Evolutionary conservation across 2,329 filamentous ascomycete genomes (phyloP), one percentile per base, ranked within the genome.

Genomic region (Monilinia laxa): DNA sequence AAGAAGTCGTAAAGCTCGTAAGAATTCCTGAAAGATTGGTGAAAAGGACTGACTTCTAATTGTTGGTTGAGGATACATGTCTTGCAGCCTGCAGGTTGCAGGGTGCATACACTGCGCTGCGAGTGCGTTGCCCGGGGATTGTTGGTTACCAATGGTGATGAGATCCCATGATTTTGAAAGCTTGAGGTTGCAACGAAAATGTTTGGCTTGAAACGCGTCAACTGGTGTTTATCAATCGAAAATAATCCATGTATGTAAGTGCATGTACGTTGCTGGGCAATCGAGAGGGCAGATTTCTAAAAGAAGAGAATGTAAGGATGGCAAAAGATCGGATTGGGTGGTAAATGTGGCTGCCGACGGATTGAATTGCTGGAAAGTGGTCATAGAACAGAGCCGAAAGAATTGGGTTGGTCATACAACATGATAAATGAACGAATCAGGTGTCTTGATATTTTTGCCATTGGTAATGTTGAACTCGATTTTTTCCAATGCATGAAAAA

Each of bases 131-230:
- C 52, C 52, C 35, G 16, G 38, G 62, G 52, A 47, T 31, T 47
- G 40, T 31, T 57, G 40, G 62, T 64, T 64, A 64, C 62, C 62
- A 64, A 64, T 58, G 52, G 62, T 57, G 62, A 64, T 31, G 42
- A 64, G 53, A 58, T 47, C 25, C 25, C 40, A 56, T 47, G 53
- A 64, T 57, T 64, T 52, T 64, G 51, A 64, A 64, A 64, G 14
- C 25, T 45, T 12, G 16, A 23, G 18, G 52, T 49, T 40, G 54
- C 62, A 58, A 47, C 38, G 18, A 20, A 25, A 58, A 47, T 18
- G 6, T 25, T 47, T 45, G 31, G 25, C 25, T 47, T 64, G 40
- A 64, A 64, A 64, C 52, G 40, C n/a, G 4, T 51, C n/a, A 35
- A 20, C 45, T 25, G 58, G 12, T 56, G 20, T 38, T 20, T 47